These are phyloP conservation scores for Russula ochroleuca DNA, from an alignment of 768 basidiomycete species.

Conservation along the genomic window DNA sequence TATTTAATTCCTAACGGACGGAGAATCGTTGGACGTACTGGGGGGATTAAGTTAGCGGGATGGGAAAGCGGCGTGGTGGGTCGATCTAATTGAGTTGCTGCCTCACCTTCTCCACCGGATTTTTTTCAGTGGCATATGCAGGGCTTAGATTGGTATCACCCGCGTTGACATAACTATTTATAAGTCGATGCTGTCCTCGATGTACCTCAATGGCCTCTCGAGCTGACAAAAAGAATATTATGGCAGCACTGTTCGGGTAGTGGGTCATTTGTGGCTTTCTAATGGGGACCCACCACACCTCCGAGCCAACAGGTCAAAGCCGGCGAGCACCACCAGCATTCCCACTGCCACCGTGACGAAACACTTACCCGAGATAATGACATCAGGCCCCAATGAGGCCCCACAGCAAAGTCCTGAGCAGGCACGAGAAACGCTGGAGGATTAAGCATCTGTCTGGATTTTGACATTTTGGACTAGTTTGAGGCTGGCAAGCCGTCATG, in stretches of 20 bases:
- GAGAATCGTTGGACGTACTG: not conserved
- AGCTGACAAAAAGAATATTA: not conserved
- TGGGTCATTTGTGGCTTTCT: not conserved
- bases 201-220: not conserved
- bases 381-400: constrained; percentile 15
- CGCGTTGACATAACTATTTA: not conserved
- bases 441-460: not conserved
- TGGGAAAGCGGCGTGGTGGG: not conserved
- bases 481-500: not conserved
- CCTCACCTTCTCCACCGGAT: constrained; percentile 5
- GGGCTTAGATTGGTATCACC: not conserved
- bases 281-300: not conserved
- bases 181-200: not conserved
- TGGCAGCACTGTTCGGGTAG: not conserved
- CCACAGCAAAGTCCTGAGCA: constrained; percentile 21
- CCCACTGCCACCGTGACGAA: constrained; percentile 6
- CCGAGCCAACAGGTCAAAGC: not conserved
- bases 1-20: not conserved
- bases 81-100: not conserved
- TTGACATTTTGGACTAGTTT: not conserved
- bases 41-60: not conserved
- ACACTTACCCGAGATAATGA: constrained; percentile 9
- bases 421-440: not conserved
- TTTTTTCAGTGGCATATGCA: not conserved
- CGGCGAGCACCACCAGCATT: not conserved